Conservation (phyloP, 2,329 filamentous ascomycete genomes). For the Xylariaceae sp. region DNA sequence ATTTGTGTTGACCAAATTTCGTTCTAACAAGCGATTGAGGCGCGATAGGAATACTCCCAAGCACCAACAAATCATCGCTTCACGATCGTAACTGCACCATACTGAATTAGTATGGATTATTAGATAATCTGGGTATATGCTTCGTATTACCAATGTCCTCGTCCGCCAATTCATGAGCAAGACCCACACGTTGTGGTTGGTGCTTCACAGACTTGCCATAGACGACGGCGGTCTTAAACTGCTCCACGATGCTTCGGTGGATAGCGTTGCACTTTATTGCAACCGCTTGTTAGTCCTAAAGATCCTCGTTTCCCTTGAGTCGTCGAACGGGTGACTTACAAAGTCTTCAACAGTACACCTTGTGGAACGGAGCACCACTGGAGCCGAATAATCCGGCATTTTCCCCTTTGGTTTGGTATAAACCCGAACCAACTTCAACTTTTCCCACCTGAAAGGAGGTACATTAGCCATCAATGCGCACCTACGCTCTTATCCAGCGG, state of each 20-base stretch:
- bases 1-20: constrained; percentile 12
- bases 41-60: constrained; percentile 18
- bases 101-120: constrained; percentile 26
- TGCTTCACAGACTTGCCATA: constrained; percentile 99
- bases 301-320: constrained; percentile 15
- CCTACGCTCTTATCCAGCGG: constrained; percentile 1
- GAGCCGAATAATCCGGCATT: constrained; percentile 85
- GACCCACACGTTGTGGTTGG: constrained; percentile 91
- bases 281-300: constrained; percentile 37
- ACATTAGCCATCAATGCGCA: constrained; percentile 21
- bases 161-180: constrained; percentile 87
- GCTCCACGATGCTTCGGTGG: constrained; percentile 91
- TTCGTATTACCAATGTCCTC: constrained; percentile 81
- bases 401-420: constrained; percentile 99
- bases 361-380: constrained; percentile 80
- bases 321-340: constrained; percentile 57
- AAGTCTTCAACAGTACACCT: constrained; percentile 95
- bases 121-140: constrained; percentile 12
- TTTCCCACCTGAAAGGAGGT: constrained; percentile 68
- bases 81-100: constrained; percentile 58
- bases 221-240: constrained; percentile 93
- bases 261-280: constrained; percentile 84
- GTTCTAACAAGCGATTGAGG: constrained; percentile 23
- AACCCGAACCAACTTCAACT: constrained; percentile 83
- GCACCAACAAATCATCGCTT: constrained; percentile 52